Evolutionary conservation across 1,139 yeast species (phyloP), one percentile per base, ranked within the genome.

Genomic region (Candida sp.): DNA sequence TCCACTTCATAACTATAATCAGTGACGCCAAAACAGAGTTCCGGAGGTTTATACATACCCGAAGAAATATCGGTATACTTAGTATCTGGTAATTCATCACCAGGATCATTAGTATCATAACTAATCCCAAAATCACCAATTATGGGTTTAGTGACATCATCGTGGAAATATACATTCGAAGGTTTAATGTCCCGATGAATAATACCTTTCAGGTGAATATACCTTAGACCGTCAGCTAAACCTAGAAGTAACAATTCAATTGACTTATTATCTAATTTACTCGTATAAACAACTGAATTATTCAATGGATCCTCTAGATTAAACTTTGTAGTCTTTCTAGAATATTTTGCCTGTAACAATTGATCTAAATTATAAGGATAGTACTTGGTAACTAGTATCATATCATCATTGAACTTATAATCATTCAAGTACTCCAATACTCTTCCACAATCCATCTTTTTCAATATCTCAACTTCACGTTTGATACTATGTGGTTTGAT

Each of bases 121-220:
- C 91, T 76, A 32, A 88, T 84, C 5, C 97, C 96, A 61, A 91
- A 86, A 60, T 93, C 98, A 9, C 87, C 82, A 8, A 86, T 58
- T 1, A 81, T 69, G 1, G 75, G 73, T 0, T 77, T 67, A 3
- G 56, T 47, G 7, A 54, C 56, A 2, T 61, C 56, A 5, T 56
- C 54, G 3, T 56, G 54, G 52, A 87, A 75, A 61, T 88, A 63
- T 35, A 91, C 74, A 56, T 91, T 91, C 19, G 81, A 81, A 0
- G 96, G 95, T 61, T 91, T 91, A 43, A 91, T 65, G 60, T 91
- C 98, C 39, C 98, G 74, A 58, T 91, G 98, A 12, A 91, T 89
- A n/a, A 91, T 75, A 0, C 82, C 82, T 0, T 59, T 50, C 46
- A 84, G 36, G 42, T 68, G 75, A 15, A 70, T 45, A 44, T 56